A percentile compares a stretch with the other conserved stretches of the same genome.
These are phyloP conservation scores for Dactylellina parvicollis DNA, from an alignment of 2,329 filamentous ascomycete species.

Conservation along the genomic window DNA sequence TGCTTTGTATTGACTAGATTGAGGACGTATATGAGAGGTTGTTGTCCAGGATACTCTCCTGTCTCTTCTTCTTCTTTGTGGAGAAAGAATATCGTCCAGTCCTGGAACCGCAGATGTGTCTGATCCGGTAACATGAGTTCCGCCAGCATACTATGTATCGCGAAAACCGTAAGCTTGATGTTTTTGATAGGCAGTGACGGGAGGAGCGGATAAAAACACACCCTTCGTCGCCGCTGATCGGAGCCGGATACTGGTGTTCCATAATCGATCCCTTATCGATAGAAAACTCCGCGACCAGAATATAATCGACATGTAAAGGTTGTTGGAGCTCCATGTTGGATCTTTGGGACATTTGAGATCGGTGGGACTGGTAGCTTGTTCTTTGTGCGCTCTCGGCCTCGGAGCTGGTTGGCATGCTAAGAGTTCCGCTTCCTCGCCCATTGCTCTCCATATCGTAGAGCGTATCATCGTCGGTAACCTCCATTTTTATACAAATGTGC, in stretches of 20 bases:
- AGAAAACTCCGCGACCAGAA: conserved; percentile 95
- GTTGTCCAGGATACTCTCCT: conserved; percentile 74
- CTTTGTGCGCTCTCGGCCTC: conserved; percentile 37
- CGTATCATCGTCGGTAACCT: conserved; percentile 47
- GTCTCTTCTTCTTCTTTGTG: conserved; percentile 91
- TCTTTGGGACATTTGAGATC: conserved; percentile 52
- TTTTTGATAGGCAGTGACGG: not conserved
- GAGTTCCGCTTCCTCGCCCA: conserved; percentile 39
- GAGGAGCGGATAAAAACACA: conserved; percentile 50
- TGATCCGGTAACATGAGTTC: conserved; percentile 99
- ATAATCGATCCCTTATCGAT: conserved; percentile 95
- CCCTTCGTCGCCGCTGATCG: conserved; percentile 95
- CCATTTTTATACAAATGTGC: conserved; percentile 44
- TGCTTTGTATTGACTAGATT: conserved; percentile 99
- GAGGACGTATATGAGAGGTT: conserved; percentile 93
- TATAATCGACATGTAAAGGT: conserved; percentile 97
- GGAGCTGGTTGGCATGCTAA: conserved; percentile 42
- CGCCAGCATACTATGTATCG: conserved; percentile 75
- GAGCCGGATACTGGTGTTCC: conserved; percentile 96
- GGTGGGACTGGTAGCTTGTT: conserved; percentile 52
- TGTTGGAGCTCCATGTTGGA: conserved; percentile 58
- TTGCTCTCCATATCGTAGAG: conserved; percentile 51
- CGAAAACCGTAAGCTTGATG: conserved; percentile 17
- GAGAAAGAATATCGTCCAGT: conserved; percentile 99
- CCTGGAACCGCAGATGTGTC: conserved; percentile 90